Evolutionary conservation across 805 yeast species (phyloP).

Genomic region (Blastobotrys americana): DNA sequence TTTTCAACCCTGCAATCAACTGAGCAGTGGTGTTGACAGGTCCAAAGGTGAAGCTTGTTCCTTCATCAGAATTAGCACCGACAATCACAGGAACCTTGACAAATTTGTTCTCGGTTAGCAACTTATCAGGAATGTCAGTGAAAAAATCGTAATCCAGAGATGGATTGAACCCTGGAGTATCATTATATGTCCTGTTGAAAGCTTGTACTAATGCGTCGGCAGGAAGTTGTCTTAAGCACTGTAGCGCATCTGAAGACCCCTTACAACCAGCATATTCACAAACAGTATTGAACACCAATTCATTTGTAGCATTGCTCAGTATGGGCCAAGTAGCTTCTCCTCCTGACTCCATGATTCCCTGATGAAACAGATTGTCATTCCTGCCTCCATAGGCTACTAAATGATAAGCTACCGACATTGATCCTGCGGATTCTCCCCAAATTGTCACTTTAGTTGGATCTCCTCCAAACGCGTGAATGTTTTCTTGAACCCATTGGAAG

Average conservation of each 20-base stretch:
- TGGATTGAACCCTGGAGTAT: not conserved
- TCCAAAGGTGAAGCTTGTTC: not conserved
- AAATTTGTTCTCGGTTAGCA: constrained; percentile 7
- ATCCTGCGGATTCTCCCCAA: constrained; percentile 36
- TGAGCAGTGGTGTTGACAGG: constrained; percentile 8
- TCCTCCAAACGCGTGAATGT: constrained; percentile 34
- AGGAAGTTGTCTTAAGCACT: constrained; percentile 9
- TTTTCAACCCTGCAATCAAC: constrained; percentile 3
- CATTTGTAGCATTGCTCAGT: not conserved
- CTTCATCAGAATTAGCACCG: not conserved
- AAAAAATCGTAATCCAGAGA: constrained; percentile 8
- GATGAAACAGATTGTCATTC: not conserved
- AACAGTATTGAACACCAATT: constrained; percentile 9
- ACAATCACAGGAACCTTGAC: not conserved
- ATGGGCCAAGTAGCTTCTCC: not conserved
- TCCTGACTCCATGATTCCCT: not conserved
- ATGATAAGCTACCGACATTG: constrained; percentile 13
- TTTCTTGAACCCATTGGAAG: constrained; percentile 31
- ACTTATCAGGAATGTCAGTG: constrained; percentile 4
- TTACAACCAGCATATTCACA: constrained; percentile 10
- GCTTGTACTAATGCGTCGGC: constrained; percentile 9
- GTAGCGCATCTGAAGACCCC: constrained; percentile 2
- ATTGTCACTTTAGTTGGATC: constrained; percentile 30
- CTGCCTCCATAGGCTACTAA: constrained; percentile 11
- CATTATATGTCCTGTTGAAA: constrained; percentile 1